Base-by-base conservation (phyloP, 1,139 yeast species). In the Ogataea hybrid region DNA sequence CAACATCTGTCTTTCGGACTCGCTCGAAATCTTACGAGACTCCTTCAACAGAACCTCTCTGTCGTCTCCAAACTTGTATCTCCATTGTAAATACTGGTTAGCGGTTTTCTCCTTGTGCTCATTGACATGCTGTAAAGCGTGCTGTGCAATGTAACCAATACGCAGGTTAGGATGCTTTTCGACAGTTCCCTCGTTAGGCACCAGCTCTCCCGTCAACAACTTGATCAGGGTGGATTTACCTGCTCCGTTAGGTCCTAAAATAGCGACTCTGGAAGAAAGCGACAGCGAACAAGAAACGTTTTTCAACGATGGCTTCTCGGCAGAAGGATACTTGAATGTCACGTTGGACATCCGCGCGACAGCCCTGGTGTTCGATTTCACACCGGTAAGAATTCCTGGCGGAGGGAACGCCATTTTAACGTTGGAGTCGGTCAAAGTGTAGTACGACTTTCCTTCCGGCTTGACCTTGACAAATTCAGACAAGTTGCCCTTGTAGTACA, bases 401-500 rank as follows among this genome's bases (percentile, higher is more conserved):
- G 96, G 94, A 52, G 98, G 98, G 85, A 92, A 92, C 15, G 90
- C 89, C 97, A 92, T 92, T 68, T 90, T 86, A 49, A 92, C 94
- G 56, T 84, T 85, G 28, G 95, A 79, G 64, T 90, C 97, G 32
- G 95, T 84, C 60, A 92, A 77, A n/a, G 97, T 90, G 64, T 92
- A 92, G 68, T 92, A 92, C 10, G 97, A 81, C 67, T 88, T 89
- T 49, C 97, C 97, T 67, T 92, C 97, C 41, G 98, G 98, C 58
- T 87, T 84, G 43, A 82, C 84, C 66, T 83, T 79, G 54, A 92
- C 98, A 57, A 92, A 90, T 56, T 82, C 95, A n/a, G 96, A 85
- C 58, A 92, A 74, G 67, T 92, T 92, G 67, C 98, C 98, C 71
- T 87, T 88, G 74, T 92, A 92, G 70, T 90, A 89, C 37, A 87